Evolutionary conservation across 495 filamentous ascomycete species (phyloP).

Genomic region (Annulohypoxylon stygium): DNA sequence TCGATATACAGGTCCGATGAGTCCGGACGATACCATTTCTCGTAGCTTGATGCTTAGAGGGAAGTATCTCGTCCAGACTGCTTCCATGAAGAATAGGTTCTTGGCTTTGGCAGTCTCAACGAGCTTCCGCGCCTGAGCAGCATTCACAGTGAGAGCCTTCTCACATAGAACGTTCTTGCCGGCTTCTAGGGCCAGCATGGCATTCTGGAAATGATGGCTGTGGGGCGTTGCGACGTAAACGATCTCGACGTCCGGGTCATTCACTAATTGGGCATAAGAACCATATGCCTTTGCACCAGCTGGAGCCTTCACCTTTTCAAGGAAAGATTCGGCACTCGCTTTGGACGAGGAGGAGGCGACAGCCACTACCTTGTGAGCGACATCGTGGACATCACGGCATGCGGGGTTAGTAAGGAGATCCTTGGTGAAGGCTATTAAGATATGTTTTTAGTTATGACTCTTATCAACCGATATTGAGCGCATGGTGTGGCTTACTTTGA

Average conservation of each 20-base stretch:
- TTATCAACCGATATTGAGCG: neutral
- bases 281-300: conserved; percentile 79
- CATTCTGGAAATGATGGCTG: conserved; percentile 95
- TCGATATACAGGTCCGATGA: conserved; percentile 81
- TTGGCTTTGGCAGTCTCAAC: conserved; percentile 80
- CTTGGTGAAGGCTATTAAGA: conserved; percentile 74
- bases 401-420: conserved; percentile 86
- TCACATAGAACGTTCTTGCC: conserved; percentile 94
- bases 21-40: conserved; percentile 74
- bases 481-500: conserved; percentile 64
- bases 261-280: conserved; percentile 82
- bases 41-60: conserved; percentile 82
- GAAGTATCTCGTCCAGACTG: conserved; percentile 95
- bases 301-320: conserved; percentile 74
- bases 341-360: conserved; percentile 84
- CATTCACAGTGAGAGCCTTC: conserved; percentile 93
- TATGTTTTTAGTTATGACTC: conserved; percentile 14
- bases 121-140: conserved; percentile 80
- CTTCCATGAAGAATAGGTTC: conserved; percentile 95
- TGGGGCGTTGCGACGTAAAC: conserved; percentile 95
- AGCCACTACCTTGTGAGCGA: conserved; percentile 82
- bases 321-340: conserved; percentile 77
- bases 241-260: conserved; percentile 83
- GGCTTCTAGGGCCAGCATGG: conserved; percentile 81
- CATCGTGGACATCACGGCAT: conserved; percentile 75